These are phyloP conservation scores for Inonotus obliquus DNA, from an alignment of 1,284 basidiomycete species.

Conservation along the genomic window DNA sequence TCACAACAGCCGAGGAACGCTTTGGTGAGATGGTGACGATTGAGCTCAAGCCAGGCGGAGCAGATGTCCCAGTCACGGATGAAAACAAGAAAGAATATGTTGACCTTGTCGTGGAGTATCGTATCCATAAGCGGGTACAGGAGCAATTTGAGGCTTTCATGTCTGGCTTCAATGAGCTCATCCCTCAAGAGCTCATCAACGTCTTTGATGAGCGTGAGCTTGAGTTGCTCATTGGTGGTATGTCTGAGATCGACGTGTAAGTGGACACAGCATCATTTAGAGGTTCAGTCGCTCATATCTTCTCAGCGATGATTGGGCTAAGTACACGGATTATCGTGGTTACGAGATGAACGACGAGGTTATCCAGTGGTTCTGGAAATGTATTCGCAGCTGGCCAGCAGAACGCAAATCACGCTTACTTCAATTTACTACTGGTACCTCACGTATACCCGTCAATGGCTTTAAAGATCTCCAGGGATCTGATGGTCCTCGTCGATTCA, in stretches of 20 bases:
- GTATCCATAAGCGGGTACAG: constrained; percentile 89
- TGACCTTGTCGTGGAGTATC: constrained; percentile 90
- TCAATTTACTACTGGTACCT: constrained; percentile 98
- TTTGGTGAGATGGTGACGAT: constrained; percentile 96
- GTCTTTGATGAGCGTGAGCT: constrained; percentile 99
- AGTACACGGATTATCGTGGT: constrained; percentile 81
- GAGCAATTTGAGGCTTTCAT: constrained; percentile 97
- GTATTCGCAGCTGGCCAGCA: constrained; percentile 91
- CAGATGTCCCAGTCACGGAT: constrained; percentile 84
- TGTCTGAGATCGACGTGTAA: constrained; percentile 96
- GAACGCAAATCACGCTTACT: constrained; percentile 93
- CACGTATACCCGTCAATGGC: constrained; percentile 95
- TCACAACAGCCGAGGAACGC: constrained; percentile 91
- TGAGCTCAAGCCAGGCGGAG: constrained; percentile 87
- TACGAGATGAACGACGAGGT: constrained; percentile 90
- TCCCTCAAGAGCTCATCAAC: constrained; percentile 92
- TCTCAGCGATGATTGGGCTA: constrained; percentile 77
- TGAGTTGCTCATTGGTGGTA: constrained; percentile 95
- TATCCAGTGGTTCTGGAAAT: constrained; percentile 99
- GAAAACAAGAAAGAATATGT: constrained; percentile 99
- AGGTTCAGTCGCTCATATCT: constrained; percentile 1
- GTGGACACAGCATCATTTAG: constrained; percentile 27
- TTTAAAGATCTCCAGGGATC: constrained; percentile 99
- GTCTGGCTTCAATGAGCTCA: constrained; percentile 92
- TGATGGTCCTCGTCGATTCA: constrained; percentile 92